Evolutionary conservation across 1,139 yeast genomes (phyloP).

Genomic region (Kodamaea anthophila): DNA sequence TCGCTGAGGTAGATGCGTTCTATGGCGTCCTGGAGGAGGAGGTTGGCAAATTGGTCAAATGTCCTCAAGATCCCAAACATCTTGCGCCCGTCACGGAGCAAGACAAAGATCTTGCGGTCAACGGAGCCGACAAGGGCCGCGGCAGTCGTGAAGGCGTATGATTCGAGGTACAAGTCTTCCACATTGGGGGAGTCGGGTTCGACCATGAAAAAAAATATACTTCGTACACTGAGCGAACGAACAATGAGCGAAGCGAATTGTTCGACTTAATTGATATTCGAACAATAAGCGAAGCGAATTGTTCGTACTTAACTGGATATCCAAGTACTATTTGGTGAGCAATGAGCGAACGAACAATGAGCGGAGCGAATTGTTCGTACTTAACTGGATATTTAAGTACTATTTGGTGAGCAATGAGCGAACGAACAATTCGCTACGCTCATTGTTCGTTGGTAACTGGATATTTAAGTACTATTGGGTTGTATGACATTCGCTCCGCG

Average conservation of each 20-base stretch:
- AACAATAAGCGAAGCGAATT: not conserved
- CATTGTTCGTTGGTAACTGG: not conserved
- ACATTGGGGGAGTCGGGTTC: slow-evolving; percentile 31
- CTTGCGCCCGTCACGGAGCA: slow-evolving; percentile 85
- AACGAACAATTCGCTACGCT: no score
- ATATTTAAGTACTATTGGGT: no score
- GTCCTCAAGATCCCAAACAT: slow-evolving; percentile 89
- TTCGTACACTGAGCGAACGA: not conserved
- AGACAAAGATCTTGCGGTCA: slow-evolving; percentile 79
- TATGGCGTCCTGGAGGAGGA: slow-evolving; percentile 84
- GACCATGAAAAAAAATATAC: slow-evolving; percentile 6
- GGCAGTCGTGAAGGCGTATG: slow-evolving; percentile 92
- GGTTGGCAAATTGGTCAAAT: slow-evolving; percentile 91
- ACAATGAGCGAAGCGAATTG: not conserved
- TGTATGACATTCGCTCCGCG: no score
- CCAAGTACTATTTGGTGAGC: not conserved
- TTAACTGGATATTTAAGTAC: not conserved
- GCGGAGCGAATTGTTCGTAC: not conserved
- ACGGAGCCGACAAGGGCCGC: slow-evolving; percentile 94
- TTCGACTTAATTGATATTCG: no score
- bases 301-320: not conserved
- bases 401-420: not conserved
- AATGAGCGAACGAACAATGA: not conserved
- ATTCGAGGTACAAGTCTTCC: slow-evolving; percentile 50
- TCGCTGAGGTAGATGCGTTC: slow-evolving; percentile 69